A percentile compares a stretch with the other conserved stretches of the same genome.
Evolutionary conservation across 768 basidiomycete genomes (phyloP).

Genomic region (Multifurca ochricompacta): DNA sequence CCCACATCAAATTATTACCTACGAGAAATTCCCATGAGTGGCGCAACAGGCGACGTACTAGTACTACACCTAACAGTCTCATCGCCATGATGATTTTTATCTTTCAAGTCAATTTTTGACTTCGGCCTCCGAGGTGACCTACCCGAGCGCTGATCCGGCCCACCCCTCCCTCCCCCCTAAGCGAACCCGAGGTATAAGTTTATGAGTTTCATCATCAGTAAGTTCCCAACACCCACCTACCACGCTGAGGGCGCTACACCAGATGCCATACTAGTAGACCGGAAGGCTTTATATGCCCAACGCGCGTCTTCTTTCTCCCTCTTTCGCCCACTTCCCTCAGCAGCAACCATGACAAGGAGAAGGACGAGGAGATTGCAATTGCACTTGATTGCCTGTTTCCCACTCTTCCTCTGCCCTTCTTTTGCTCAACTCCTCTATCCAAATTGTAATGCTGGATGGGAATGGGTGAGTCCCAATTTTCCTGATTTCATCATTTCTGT

Average conservation of each 20-base stretch:
- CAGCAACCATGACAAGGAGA: background rate
- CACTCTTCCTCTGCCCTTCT: background rate
- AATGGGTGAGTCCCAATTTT: background rate
- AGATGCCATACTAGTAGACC: background rate
- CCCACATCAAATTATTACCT: too few species aligned
- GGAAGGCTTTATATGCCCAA: background rate
- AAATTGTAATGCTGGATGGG: constrained; percentile 4
- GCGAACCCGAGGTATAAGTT: too few species aligned
- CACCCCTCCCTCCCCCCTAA: too few species aligned
- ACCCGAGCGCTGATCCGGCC: too few species aligned
- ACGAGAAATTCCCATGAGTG: too few species aligned
- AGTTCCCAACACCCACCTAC: too few species aligned
- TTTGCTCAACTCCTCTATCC: constrained; percentile 2
- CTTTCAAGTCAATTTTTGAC: too few species aligned
- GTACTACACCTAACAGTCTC: too few species aligned
- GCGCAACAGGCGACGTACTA: too few species aligned
- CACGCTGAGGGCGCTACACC: too few species aligned
- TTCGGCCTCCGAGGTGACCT: too few species aligned
- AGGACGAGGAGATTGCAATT: background rate
- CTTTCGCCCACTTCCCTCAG: background rate
- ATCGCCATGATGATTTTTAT: too few species aligned
- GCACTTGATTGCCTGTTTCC: background rate
- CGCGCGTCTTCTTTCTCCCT: background rate
- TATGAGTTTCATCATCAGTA: background rate
- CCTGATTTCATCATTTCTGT: background rate